These are phyloP conservation scores for Ziziphus jujuba DNA, from an alignment of 306 rosid species.

Conservation along the genomic window DNA sequence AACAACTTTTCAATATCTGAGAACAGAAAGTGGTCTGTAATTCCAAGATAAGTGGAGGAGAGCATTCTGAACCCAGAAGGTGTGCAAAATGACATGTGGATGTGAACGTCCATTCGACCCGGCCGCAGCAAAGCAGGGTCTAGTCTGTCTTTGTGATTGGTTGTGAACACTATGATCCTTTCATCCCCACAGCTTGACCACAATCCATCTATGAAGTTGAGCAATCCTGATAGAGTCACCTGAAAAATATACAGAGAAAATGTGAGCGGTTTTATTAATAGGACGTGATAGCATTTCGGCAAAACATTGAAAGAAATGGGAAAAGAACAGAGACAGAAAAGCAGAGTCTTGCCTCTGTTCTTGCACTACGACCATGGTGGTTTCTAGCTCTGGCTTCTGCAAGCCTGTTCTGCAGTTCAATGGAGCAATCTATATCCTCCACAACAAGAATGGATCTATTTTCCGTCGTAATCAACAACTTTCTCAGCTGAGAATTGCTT, in stretches of 20 bases:
- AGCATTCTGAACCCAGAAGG: conserved; percentile 21
- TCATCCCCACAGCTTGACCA: conserved; percentile 41
- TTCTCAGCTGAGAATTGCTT: conserved; percentile 28
- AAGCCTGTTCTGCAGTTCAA: conserved; percentile 14
- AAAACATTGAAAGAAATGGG: too few species aligned
- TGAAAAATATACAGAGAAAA: neutral
- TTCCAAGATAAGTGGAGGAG: conserved; percentile 16
- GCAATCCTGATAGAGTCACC: conserved; percentile 32
- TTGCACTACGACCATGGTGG: neutral
- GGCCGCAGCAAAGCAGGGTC: conserved; percentile 36
- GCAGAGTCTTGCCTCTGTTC: conserved; percentile 1
- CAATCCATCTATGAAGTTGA: conserved; percentile 36
- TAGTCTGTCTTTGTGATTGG: conserved; percentile 25
- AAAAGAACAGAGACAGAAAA: too few species aligned
- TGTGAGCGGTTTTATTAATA: neutral
- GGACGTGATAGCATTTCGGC: neutral
- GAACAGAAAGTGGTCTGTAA: conserved; percentile 26
- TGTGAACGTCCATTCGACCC: conserved; percentile 39
- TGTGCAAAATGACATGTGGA: conserved; percentile 34
- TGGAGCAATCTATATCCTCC: conserved; percentile 32
- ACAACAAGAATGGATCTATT: conserved; percentile 31
- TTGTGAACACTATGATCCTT: conserved; percentile 35
- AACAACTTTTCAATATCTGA: conserved; percentile 18
- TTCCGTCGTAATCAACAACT: conserved; percentile 13
- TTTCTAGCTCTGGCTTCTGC: neutral